These are phyloP conservation scores for Austroboletus rostrupii DNA, from an alignment of 1,284 basidiomycete genomes.

Conservation along the genomic window DNA sequence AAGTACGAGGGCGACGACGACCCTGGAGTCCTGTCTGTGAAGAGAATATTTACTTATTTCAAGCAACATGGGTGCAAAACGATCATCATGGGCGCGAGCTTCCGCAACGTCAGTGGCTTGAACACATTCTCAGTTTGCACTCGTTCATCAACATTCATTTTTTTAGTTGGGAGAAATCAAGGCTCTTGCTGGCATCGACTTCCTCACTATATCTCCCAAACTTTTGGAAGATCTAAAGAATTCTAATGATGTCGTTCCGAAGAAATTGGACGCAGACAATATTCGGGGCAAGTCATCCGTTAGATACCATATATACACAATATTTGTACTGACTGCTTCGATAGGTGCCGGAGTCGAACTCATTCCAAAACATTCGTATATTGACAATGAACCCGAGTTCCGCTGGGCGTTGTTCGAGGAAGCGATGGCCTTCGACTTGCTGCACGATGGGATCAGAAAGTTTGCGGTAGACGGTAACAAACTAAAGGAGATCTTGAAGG, in stretches of 20 bases:
- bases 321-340: not conserved
- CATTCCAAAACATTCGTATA: constrained; percentile 77
- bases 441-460: constrained; percentile 94
- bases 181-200: constrained; percentile 92
- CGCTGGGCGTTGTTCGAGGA: constrained; percentile 88
- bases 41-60: constrained; percentile 98
- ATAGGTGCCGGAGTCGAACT: constrained; percentile 57
- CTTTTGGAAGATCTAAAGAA: constrained; percentile 90
- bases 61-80: constrained; percentile 98
- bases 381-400: constrained; percentile 94
- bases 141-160: not conserved
- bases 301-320: not conserved
- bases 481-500: constrained; percentile 81
- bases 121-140: not conserved
- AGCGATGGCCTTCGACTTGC: constrained; percentile 91
- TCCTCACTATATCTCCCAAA: constrained; percentile 89
- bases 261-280: constrained; percentile 70
- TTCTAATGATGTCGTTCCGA: constrained; percentile 71
- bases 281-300: not conserved
- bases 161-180: constrained; percentile 84
- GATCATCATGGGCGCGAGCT: constrained; percentile 99
- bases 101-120: constrained; percentile 75
- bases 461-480: constrained; percentile 92
- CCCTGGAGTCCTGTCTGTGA: constrained; percentile 93
- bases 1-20: constrained; percentile 84